Conservation (phyloP, 768 basidiomycete genomes). For the Lactifluus piperatus region DNA sequence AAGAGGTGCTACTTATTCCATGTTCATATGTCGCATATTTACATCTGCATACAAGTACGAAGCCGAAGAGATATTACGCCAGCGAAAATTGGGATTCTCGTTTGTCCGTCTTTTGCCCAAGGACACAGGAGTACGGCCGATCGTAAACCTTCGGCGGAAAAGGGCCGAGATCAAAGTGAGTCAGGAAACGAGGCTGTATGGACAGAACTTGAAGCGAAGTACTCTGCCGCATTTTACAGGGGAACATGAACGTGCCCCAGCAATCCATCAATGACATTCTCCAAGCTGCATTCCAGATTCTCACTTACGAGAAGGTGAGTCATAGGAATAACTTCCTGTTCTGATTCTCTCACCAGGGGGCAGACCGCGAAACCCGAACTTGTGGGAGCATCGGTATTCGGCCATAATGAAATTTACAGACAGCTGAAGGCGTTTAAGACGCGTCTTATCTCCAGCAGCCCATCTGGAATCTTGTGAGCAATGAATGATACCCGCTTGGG, state of each 20-base stretch:
- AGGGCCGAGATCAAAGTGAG: slow-evolving; percentile 29
- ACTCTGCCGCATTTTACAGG: neutral
- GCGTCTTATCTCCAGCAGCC: slow-evolving; percentile 31
- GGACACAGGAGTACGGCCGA: slow-evolving; percentile 89
- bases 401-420: slow-evolving; percentile 72
- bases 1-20: slow-evolving; percentile 41
- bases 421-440: slow-evolving; percentile 66
- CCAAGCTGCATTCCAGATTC: slow-evolving; percentile 74
- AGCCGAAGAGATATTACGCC: slow-evolving; percentile 55
- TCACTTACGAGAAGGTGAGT: slow-evolving; percentile 79
- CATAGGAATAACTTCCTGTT: neutral
- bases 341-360: neutral
- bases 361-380: slow-evolving; percentile 55
- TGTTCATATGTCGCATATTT: neutral
- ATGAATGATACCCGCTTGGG: neutral
- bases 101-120: slow-evolving; percentile 88
- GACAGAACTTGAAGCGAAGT: slow-evolving; percentile 26
- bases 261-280: slow-evolving; percentile 85
- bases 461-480: slow-evolving; percentile 45
- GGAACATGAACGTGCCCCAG: slow-evolving; percentile 22
- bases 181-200: neutral
- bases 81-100: slow-evolving; percentile 72
- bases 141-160: slow-evolving; percentile 76
- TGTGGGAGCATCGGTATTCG: slow-evolving; percentile 77
- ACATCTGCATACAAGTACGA: slow-evolving; percentile 39